phyloP scores from a whole-genome alignment of 192 early-diverging fungal species.

The Ambispora gerdemannii region DNA sequence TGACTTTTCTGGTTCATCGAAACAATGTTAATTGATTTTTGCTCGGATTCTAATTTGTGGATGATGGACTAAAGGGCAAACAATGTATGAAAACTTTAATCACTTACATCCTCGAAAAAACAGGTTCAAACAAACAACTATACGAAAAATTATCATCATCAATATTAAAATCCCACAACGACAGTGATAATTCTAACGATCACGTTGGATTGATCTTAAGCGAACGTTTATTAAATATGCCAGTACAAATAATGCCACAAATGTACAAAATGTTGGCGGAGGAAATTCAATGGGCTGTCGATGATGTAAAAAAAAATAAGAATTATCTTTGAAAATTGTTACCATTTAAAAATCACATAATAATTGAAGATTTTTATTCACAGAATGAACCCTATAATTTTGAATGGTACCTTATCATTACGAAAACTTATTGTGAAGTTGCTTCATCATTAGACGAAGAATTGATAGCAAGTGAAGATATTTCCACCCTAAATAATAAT shows the following conservation, averaged over 20 bases:
- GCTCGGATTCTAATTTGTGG: neutral
- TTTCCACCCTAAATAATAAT: no score
- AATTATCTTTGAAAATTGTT: neutral
- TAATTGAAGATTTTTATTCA: conserved; percentile 30
- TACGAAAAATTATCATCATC: conserved; percentile 38
- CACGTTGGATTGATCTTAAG: conserved; percentile 70
- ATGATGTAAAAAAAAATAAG: conserved; percentile 47
- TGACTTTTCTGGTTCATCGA: neutral
- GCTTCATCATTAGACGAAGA: conserved; percentile 59
- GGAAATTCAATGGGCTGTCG: conserved; percentile 73
- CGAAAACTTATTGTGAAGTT: conserved; percentile 79
- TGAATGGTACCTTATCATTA: conserved; percentile 76
- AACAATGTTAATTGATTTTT: neutral
- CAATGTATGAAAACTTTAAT: conserved; percentile 27
- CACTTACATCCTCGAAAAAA: conserved; percentile 69
- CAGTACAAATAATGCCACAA: conserved; percentile 84
- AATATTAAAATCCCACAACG: no score
- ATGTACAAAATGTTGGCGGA: conserved; percentile 89
- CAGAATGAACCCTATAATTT: conserved; percentile 73
- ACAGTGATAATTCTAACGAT: conserved; percentile 30
- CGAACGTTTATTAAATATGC: conserved; percentile 95
- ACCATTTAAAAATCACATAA: no score
- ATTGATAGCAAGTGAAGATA: neutral
- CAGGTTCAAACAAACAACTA: conserved; percentile 36
- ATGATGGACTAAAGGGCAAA: conserved; percentile 15